A percentile compares a stretch with the other conserved stretches of the same genome.
phyloP scores from a whole-genome alignment of 169 alveolate species.

The Plasmodium inui region DNA sequence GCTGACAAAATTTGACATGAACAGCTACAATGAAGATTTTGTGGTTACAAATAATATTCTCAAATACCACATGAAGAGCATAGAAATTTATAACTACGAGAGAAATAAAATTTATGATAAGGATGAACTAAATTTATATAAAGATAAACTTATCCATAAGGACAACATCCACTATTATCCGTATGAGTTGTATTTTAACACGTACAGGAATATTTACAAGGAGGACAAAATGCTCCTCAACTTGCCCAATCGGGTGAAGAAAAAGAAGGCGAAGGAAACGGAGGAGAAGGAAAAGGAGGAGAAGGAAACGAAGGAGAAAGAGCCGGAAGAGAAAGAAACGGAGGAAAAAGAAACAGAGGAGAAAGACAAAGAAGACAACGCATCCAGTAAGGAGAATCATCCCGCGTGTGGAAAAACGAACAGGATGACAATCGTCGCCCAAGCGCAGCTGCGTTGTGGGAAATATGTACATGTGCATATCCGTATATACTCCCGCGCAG shows the following conservation, averaged over 20 bases:
- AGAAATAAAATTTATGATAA: conserved; percentile 63
- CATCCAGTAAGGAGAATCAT: not conserved
- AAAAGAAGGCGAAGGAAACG: conserved; percentile 31
- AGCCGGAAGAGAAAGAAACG: conserved; percentile 18
- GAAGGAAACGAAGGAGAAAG: conserved; percentile 12
- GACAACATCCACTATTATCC: conserved; percentile 65
- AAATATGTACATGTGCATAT: not conserved
- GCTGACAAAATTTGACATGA: conserved; percentile 58
- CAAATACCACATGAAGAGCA: conserved; percentile 61
- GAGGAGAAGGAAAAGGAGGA: conserved; percentile 31
- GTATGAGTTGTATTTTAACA: conserved; percentile 68
- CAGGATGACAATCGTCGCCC: not conserved
- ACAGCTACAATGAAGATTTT: conserved; percentile 55
- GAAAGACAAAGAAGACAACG: conserved; percentile 22
- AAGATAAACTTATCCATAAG: conserved; percentile 44
- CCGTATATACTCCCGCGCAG: not conserved
- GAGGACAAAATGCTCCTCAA: conserved; percentile 66
- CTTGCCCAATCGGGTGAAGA: conserved; percentile 42
- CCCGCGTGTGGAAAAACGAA: not conserved
- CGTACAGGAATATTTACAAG: conserved; percentile 66
- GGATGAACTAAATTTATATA: conserved; percentile 52
- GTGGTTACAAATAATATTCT: conserved; percentile 68
- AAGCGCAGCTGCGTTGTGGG: not conserved
- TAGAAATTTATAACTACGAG: conserved; percentile 63
- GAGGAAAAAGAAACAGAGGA: conserved; percentile 35